A percentile compares a stretch with the other conserved stretches of the same genome.
Conservation (phyloP, 805 yeast genomes). For the Grigorovia humatica region DNA sequence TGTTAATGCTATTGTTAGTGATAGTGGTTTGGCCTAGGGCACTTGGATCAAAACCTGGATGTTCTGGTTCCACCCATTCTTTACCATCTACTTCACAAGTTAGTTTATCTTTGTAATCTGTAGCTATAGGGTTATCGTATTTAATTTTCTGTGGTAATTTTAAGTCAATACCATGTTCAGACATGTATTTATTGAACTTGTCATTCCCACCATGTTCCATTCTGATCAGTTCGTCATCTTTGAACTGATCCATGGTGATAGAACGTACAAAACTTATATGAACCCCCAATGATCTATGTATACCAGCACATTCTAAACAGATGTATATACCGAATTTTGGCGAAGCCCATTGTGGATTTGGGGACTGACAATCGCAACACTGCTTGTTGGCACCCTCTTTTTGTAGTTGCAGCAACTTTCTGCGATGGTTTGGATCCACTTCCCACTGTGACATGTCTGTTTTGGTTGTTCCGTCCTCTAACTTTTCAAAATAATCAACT, state of each 20-base stretch:
- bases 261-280: slow-evolving; percentile 94
- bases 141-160: slow-evolving; percentile 57
- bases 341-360: slow-evolving; percentile 98
- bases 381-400: slow-evolving; percentile 73
- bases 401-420: slow-evolving; percentile 66
- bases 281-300: slow-evolving; percentile 91
- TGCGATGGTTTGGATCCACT: slow-evolving; percentile 86
- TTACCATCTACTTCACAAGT: slow-evolving; percentile 66
- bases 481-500: neutral
- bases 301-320: slow-evolving; percentile 96
- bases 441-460: slow-evolving; percentile 55
- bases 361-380: slow-evolving; percentile 91
- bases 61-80: slow-evolving; percentile 58
- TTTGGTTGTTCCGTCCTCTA: neutral
- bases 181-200: slow-evolving; percentile 58
- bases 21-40: slow-evolving; percentile 5
- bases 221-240: slow-evolving; percentile 76
- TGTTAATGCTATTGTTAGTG: neutral
- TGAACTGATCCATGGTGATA: slow-evolving; percentile 97
- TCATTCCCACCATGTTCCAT: slow-evolving; percentile 95
- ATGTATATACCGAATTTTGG: slow-evolving; percentile 96
- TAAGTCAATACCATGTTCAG: slow-evolving; percentile 58
- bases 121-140: slow-evolving; percentile 87
- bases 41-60: slow-evolving; percentile 31
- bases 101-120: slow-evolving; percentile 78